These are phyloP conservation scores for Mikania micrantha DNA, from an alignment of 129 eudicot genomes.

Conservation along the genomic window DNA sequence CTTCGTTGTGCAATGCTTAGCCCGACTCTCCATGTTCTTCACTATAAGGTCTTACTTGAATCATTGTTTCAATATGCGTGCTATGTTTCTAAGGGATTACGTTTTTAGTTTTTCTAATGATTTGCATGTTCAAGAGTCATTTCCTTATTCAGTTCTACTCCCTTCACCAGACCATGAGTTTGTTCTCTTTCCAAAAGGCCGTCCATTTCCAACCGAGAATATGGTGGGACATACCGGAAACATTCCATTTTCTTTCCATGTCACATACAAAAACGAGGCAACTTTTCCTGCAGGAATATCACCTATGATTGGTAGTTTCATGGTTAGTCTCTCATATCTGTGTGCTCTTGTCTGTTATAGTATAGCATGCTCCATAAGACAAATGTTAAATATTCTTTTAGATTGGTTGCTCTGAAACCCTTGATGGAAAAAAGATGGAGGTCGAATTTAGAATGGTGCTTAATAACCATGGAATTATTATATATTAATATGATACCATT, in stretches of 20 bases:
- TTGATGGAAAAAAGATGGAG: slow-evolving; percentile 23
- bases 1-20: slow-evolving; percentile 90
- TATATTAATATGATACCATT: no score
- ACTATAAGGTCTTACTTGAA: slow-evolving; percentile 57
- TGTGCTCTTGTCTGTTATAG: neutral
- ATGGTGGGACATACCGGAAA: slow-evolving; percentile 31
- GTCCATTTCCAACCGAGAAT: slow-evolving; percentile 43
- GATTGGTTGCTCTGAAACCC: slow-evolving; percentile 52
- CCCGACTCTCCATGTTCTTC: slow-evolving; percentile 60
- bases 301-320: slow-evolving; percentile 41
- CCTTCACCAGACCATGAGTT: slow-evolving; percentile 20
- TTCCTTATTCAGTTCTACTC: slow-evolving; percentile 64
- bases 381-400: slow-evolving; percentile 4
- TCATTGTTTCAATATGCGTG: neutral
- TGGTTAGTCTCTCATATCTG: slow-evolving; percentile 25
- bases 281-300: slow-evolving; percentile 56
- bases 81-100: neutral
- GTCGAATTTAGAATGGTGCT: slow-evolving; percentile 49
- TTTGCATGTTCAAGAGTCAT: slow-evolving; percentile 64
- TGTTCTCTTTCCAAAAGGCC: slow-evolving; percentile 45
- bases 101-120: neutral
- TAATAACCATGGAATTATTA: slow-evolving; percentile 55
- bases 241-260: slow-evolving; percentile 28
- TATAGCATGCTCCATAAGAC: neutral
- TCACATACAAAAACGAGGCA: slow-evolving; percentile 33